Evolutionary conservation across 2,329 filamentous ascomycete genomes (phyloP).

Genomic region (Didymella arachidicola): DNA sequence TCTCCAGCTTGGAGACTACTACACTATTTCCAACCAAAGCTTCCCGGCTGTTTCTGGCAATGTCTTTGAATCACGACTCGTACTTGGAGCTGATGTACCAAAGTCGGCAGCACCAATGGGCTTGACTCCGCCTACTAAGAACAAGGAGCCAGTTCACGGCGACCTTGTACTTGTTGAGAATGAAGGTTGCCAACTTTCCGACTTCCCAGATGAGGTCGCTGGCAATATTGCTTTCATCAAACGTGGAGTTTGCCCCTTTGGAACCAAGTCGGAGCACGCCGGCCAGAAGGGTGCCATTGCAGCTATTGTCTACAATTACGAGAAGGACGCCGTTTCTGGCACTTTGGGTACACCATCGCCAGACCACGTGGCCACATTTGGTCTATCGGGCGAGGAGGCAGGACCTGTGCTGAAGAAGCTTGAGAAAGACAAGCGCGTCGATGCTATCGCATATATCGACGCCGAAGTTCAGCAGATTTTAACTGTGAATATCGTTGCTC

Average conservation of each 20-base stretch:
- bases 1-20: constrained; percentile 51
- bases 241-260: constrained; percentile 76
- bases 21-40: constrained; percentile 49
- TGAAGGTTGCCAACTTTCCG: constrained; percentile 51
- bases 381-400: constrained; percentile 69
- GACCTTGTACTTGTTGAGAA: constrained; percentile 46
- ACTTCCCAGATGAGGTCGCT: constrained; percentile 67
- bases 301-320: constrained; percentile 79
- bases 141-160: constrained; percentile 49
- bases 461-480: constrained; percentile 58
- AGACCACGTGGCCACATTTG: constrained; percentile 72
- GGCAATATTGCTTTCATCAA: constrained; percentile 76
- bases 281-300: constrained; percentile 75
- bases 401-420: constrained; percentile 60
- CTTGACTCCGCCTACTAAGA: constrained; percentile 47
- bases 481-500: constrained; percentile 55
- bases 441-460: constrained; percentile 57
- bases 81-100: constrained; percentile 45
- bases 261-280: constrained; percentile 73
- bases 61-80: constrained; percentile 48
- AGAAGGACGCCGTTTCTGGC: constrained; percentile 66
- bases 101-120: constrained; percentile 48
- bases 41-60: constrained; percentile 49
- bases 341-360: constrained; percentile 71
- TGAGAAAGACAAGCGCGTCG: constrained; percentile 58